Conservation (phyloP, 495 filamentous ascomycete genomes). For the Lepidopterella palustris region DNA sequence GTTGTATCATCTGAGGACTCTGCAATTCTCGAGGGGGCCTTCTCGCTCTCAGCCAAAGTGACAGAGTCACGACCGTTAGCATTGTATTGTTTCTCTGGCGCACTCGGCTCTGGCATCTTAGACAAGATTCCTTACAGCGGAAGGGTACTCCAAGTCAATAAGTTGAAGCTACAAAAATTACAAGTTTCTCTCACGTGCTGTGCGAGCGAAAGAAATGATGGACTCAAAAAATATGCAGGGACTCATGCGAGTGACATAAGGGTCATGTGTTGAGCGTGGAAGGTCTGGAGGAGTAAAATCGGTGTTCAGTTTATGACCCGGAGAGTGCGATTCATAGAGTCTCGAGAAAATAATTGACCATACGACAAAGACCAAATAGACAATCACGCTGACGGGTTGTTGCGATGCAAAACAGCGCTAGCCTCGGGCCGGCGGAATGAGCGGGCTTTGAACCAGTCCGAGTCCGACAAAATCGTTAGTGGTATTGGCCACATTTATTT, state of each 20-base stretch:
- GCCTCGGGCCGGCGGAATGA: not conserved
- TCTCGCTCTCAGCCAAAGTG: not conserved
- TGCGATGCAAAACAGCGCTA: too few relatives aligned
- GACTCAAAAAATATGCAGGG: too few relatives aligned
- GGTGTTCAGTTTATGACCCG: not conserved
- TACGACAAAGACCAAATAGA: too few relatives aligned
- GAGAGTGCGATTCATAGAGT: not conserved
- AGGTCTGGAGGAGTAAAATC: not conserved
- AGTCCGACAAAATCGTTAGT: not conserved
- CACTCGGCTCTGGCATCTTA: too few relatives aligned
- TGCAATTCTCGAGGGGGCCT: too few relatives aligned
- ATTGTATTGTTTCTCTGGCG: not conserved
- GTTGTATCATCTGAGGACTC: not conserved
- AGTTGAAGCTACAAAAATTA: too few relatives aligned
- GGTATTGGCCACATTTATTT: not conserved
- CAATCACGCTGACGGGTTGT: too few relatives aligned
- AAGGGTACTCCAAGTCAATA: too few relatives aligned
- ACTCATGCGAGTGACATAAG: too few relatives aligned
- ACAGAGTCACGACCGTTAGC: not conserved
- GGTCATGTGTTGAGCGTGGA: not conserved
- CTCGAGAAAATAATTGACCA: not conserved
- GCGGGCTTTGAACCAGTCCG: not conserved
- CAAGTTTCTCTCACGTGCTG: too few relatives aligned
- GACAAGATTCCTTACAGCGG: too few relatives aligned
- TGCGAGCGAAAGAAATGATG: too few relatives aligned